Base-by-base conservation (phyloP, 108 stramenopile genomes). In the Schizochytrium sp. region DNA sequence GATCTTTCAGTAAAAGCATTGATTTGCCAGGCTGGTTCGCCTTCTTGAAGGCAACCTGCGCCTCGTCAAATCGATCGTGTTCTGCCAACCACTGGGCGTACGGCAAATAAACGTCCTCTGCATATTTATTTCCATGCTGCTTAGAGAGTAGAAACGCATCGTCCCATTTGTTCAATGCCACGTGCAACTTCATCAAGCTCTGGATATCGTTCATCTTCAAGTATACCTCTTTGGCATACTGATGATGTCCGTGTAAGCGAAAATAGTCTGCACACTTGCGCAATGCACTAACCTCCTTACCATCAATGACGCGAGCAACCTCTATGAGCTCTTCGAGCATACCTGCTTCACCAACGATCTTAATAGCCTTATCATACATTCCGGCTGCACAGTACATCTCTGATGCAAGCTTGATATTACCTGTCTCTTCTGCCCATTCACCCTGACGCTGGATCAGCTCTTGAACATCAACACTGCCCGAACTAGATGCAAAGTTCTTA, bases 21-120 rank as follows among this genome's bases (percentile, higher is more conserved):
- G 92, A 91, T 57, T 91, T 44, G 28, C 94, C 94, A n/a, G 87
- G 87, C 55, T 93, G 90, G 17, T 94, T 93, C 19, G 90, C 88
- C 91, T 93, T 91, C 3, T 69, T 72, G 72, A 92, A 95, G 49
- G 94, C 93, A 10, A 92, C 92, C 4, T 94, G 90, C 3, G 95
- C 94, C 60, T 93, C 92, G 61, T 93, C 91, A 57, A 93, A 94
- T 19, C 93, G 89, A 60, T 94, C 95, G 69, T 94, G 88, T 76
- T 90, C 89, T 3, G 92, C 91, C 56, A 95, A 94, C 93, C 94
- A 93, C 69, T 94, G 72, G 4, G 95, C 95, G 72, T 93, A 94
- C 38, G 94, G 92, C 38, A 94, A 46, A 55, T 93, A 94, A 12
- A 19, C 88, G 3, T 56, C 88, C 57, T 45, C 46, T 3, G 73